These are phyloP conservation scores for Rhodamnia rubescens DNA, from an alignment of 345 rosid species.

Conservation along the genomic window DNA sequence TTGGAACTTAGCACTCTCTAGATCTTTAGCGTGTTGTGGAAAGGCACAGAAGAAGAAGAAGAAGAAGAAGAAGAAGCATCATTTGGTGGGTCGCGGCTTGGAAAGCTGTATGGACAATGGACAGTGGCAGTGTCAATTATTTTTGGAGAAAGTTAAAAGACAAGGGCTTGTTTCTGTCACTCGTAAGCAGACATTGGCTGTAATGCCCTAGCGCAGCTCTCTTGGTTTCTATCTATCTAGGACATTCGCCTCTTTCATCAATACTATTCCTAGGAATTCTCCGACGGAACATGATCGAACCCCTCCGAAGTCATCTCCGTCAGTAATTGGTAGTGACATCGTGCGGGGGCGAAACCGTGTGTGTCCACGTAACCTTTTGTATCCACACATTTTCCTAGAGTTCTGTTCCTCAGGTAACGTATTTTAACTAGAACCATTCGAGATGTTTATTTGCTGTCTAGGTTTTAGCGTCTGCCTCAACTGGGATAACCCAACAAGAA, in stretches of 20 bases:
- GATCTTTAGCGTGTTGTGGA: not conserved
- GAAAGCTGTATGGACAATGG: not conserved
- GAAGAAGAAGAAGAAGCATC: not conserved
- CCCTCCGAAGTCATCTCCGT: not conserved
- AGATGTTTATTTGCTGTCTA: not conserved
- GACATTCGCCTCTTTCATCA: not conserved
- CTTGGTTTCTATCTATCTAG: not conserved
- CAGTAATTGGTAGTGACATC: not conserved
- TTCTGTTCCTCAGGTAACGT: not conserved
- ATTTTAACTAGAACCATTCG: not conserved
- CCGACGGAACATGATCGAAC: no score
- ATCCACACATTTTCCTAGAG: not conserved
- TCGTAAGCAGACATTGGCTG: not conserved
- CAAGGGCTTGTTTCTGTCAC: not conserved
- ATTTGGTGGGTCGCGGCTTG: not conserved
- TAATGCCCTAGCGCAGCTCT: not conserved
- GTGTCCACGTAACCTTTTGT: not conserved
- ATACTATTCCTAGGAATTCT: not conserved
- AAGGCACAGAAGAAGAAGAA: not conserved
- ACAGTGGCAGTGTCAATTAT: not conserved
- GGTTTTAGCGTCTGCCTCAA: not conserved
- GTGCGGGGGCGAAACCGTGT: not conserved
- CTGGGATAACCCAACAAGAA: not conserved
- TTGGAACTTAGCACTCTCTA: not conserved
- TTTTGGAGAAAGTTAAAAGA: not conserved